phyloP scores from a whole-genome alignment of 139 green algal genomes.

The Chlorella sorokiniana region DNA sequence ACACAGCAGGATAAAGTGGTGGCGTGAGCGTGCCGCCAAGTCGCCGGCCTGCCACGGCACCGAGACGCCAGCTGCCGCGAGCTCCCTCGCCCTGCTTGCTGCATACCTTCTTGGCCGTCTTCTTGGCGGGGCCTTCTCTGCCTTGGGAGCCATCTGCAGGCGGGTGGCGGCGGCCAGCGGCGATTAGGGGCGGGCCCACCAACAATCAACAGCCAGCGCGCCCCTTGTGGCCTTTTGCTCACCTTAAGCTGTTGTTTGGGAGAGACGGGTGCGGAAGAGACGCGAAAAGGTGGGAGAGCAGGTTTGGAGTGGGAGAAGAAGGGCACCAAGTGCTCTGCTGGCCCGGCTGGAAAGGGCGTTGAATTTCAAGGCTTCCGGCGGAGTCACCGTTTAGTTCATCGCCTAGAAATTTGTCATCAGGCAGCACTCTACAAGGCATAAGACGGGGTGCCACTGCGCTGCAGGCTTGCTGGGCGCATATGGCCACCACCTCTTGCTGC shows the following conservation, averaged over 20 bases:
- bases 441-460: too few relatives aligned
- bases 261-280: background rate
- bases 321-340: too few relatives aligned
- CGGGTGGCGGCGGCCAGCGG: background rate
- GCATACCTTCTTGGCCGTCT: slow-evolving; percentile 51
- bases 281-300: background rate
- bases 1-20: background rate
- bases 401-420: too few relatives aligned
- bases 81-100: background rate
- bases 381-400: background rate
- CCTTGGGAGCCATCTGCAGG: slow-evolving; percentile 22
- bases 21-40: background rate
- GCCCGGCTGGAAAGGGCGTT: background rate
- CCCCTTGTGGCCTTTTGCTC: background rate
- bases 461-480: too few relatives aligned
- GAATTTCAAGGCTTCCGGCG: background rate
- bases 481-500: too few relatives aligned
- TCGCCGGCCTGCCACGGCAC: too few relatives aligned
- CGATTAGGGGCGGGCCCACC: background rate
- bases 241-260: background rate
- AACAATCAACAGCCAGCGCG: background rate
- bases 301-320: background rate
- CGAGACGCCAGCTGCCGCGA: background rate
- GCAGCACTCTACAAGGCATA: too few relatives aligned
- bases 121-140: slow-evolving; percentile 53